Base-by-base conservation (phyloP, 2,329 filamentous ascomycete species). In the Blastomyces parvus region DNA sequence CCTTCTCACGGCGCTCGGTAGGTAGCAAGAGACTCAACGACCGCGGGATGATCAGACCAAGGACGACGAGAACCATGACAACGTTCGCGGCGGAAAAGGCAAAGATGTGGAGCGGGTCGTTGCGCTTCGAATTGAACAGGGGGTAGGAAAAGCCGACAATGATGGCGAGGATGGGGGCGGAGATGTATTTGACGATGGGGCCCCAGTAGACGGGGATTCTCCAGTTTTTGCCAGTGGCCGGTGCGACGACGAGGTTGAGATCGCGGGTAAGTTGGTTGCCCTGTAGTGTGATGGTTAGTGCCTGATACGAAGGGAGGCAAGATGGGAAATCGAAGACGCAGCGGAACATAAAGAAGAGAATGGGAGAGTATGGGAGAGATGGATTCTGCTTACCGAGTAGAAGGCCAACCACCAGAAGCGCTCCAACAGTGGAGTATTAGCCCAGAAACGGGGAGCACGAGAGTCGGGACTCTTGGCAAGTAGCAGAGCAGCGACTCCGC, bases 211-310 rank as follows among this genome's bases (percentile, higher is more conserved):
- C 64, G 0, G 83, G 82, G 30, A 85, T 83, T 2, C 71, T 78
- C 83, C 82, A 85, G 71, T 85, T 85, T 52, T 79, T 80, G 60
- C 81, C 82, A 2, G 73, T 74, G n/a, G n/a, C n/a, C n/a, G n/a
- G n/a, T 9, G 80, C 82, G n/a, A 84, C 78, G 42, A 82, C 79
- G 5, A 79, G 68, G 65, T 84, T 83, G 52, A 83, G 77, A 65
- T 83, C 81, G 46, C 75, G 76, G 33, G 77, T 76, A n/a, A 84
- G 76, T 73, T 83, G 81, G 44, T 48, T 62, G 73, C 0, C 44
- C 44, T 48, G 9, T 13, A 9, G 9, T 11, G n/a, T 48, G 44
- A 48, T 48, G n/a, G 8, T 22, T 36, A 36, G 33, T 36, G 33
- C 33, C 33, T 9, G 33, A 36, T 36, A 9, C 9, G 7, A 36